Conservation (phyloP, 2,329 filamentous ascomycete species). For the Fusarium sp. region DNA sequence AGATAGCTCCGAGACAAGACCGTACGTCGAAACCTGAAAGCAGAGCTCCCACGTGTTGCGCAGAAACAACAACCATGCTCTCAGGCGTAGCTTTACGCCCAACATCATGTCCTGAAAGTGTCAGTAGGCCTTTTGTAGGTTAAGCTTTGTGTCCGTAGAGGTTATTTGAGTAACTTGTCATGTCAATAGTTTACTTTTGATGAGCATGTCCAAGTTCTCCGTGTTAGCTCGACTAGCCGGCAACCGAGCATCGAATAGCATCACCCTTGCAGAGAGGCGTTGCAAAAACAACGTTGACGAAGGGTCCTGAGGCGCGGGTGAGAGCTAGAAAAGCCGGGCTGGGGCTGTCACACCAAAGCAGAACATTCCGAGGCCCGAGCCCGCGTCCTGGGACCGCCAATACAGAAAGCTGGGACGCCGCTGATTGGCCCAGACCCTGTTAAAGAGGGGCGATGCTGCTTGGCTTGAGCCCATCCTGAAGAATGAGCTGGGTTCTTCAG, state of each 20-base stretch:
- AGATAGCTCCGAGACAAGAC: constrained; percentile 36
- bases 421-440: constrained; percentile 41
- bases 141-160: constrained; percentile 2
- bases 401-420: constrained; percentile 42
- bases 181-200: background rate
- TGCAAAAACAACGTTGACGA: constrained; percentile 28
- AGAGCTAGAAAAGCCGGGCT: constrained; percentile 27
- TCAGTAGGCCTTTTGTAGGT: constrained; percentile 1
- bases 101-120: constrained; percentile 20
- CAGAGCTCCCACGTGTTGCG: too few relatives aligned
- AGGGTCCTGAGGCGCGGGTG: constrained; percentile 27
- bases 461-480: constrained; percentile 24
- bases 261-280: constrained; percentile 17
- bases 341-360: constrained; percentile 44
- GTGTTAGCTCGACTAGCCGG: constrained; percentile 13
- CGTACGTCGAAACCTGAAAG: constrained; percentile 14
- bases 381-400: constrained; percentile 46
- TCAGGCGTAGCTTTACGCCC: constrained; percentile 18
- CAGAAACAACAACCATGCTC: too few relatives aligned
- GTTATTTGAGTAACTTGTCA: constrained; percentile 1
- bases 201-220: background rate
- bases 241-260: constrained; percentile 11
- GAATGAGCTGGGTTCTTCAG: constrained; percentile 29
- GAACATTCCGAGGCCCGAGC: constrained; percentile 48
- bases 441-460: constrained; percentile 19